Evolutionary conservation across 1,139 yeast genomes (phyloP), one percentile per base, ranked within the genome.

Genomic region (Sugiyamaella novakii): DNA sequence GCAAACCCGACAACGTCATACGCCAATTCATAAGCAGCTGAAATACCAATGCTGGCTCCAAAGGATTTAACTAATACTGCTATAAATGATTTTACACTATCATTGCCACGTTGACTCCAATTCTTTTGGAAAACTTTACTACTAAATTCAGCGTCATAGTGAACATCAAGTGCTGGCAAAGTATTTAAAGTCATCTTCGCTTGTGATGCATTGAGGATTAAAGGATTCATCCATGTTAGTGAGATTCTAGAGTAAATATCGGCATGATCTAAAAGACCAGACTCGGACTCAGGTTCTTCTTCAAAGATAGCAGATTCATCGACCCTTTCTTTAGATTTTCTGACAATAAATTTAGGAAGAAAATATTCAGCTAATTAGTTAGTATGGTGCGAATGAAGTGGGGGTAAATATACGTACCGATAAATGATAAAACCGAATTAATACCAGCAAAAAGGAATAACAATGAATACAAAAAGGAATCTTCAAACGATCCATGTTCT

Each of bases 181-280:
- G 89, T 96, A 3, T 72, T 70, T 61, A 85, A 88, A 11, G 81
- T 76, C 58, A 92, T 72, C 61, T 70, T 87, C 47, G 82, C 82
- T 12, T 72, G 65, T 58, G 84, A 84, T 19, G 97, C 97, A 52
- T 78, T 78, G 59, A 73, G 78, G 88, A 92, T 87, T 61, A 92
- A 73, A 3, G 82, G 84, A 7, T 88, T 81, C 87, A 91, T 84
- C 96, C 97, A 92, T 33, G 80, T 73, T 64, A 92, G 85, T 0
- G 95, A 79, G 50, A 91, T 73, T 52, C 78, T 77, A 15, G 92
- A 80, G 61, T 88, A 89, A 18, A 89, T 71, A 60, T 87, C 86
- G 12, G 97, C 92, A 34, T 72, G 70, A 59, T 88, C 97, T 55
- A 62, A 47, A 22, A 61, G 43, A 1, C 60, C 54, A 3, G 47